A percentile compares a stretch with the other conserved stretches of the same genome.
Conservation (phyloP, 805 yeast genomes). For the Debaryomyces maramus region DNA sequence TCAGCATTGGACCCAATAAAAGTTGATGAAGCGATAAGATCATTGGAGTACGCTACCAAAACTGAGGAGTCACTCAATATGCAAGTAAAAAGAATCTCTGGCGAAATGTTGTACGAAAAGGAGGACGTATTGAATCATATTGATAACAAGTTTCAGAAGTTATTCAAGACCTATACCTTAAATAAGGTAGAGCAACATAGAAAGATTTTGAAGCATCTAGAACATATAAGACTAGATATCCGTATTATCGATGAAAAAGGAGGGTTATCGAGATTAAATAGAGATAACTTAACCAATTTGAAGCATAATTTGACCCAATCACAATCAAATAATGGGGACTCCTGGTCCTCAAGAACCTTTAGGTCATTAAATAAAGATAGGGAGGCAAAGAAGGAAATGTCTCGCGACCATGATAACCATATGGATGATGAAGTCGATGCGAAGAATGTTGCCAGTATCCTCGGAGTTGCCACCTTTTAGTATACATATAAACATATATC, state of each 20-base stretch:
- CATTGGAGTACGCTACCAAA: conserved; percentile 74
- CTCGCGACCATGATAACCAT: conserved; percentile 20
- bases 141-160: conserved; percentile 52
- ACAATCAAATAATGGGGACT: conserved; percentile 42
- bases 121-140: conserved; percentile 57
- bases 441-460: conserved; percentile 74
- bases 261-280: conserved; percentile 79
- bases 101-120: conserved; percentile 79
- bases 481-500: neutral
- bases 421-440: conserved; percentile 52
- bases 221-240: conserved; percentile 66
- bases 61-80: conserved; percentile 73
- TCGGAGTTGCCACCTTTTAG: conserved; percentile 74
- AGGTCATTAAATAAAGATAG: conserved; percentile 33
- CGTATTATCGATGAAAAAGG: conserved; percentile 74
- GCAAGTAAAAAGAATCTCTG: conserved; percentile 79
- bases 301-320: conserved; percentile 44
- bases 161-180: conserved; percentile 60
- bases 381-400: conserved; percentile 15
- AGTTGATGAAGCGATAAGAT: conserved; percentile 84
- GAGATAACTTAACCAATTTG: conserved; percentile 57
- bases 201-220: conserved; percentile 71
- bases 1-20: conserved; percentile 80
- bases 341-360: conserved; percentile 45
- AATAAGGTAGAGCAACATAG: conserved; percentile 85